Conservation (phyloP, 208 protist genomes). For the Trypanosoma congolense region DNA sequence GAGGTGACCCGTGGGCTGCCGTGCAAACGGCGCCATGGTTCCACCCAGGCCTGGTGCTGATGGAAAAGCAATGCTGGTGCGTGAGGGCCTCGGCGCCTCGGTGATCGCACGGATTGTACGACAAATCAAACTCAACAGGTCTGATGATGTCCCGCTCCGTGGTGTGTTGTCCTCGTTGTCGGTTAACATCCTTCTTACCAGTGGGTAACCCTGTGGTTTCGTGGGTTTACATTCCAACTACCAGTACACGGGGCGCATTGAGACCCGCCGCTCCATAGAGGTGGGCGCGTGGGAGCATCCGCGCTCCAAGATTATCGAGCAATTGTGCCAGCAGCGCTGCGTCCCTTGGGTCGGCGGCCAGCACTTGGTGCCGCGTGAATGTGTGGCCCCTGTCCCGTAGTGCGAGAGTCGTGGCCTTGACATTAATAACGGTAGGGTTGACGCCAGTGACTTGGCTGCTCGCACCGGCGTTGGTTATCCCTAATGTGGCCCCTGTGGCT, state of each 20-base stretch:
- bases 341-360: slow-evolving; percentile 16
- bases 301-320: slow-evolving; percentile 3
- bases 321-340: slow-evolving; percentile 11
- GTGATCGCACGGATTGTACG: slow-evolving; percentile 7
- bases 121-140: slow-evolving; percentile 29
- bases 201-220: too few relatives aligned
- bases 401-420: slow-evolving; percentile 1
- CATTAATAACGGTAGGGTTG: too few relatives aligned
- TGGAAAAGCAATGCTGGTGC: slow-evolving; percentile 3
- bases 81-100: not conserved
- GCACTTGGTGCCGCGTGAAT: slow-evolving; percentile 7
- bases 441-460: too few relatives aligned
- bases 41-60: not conserved
- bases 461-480: too few relatives aligned
- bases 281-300: slow-evolving; percentile 4
- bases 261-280: not conserved
- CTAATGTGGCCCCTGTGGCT: not conserved
- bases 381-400: slow-evolving; percentile 16
- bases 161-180: not conserved
- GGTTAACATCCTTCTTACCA: too few relatives aligned
- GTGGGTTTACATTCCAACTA: not conserved
- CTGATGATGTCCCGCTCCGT: slow-evolving; percentile 2
- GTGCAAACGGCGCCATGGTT: too few relatives aligned
- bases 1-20: too few relatives aligned
- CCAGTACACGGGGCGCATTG: not conserved